Evolutionary conservation across 306 rosid genomes (phyloP).

Genomic region (Medicago arabica): DNA sequence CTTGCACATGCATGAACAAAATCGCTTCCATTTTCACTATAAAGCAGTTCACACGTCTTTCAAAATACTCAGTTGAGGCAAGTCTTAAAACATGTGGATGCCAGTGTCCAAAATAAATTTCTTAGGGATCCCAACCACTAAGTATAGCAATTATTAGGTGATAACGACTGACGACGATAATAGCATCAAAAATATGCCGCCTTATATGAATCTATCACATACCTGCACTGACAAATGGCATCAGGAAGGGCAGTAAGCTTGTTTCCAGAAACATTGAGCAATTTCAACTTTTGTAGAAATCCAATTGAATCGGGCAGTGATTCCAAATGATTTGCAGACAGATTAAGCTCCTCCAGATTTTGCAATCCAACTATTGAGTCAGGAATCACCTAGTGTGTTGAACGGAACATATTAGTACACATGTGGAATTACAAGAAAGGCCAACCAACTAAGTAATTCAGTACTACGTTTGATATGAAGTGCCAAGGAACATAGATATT

Average conservation of each 20-base stretch:
- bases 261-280: constrained; percentile 80
- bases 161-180: not conserved
- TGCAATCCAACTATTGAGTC: constrained; percentile 84
- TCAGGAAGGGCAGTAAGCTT: constrained; percentile 83
- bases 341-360: constrained; percentile 86
- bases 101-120: constrained; percentile 11
- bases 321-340: constrained; percentile 73
- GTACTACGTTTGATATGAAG: not conserved
- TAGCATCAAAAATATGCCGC: not conserved
- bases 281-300: constrained; percentile 70
- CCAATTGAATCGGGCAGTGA: constrained; percentile 89
- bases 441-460: constrained; percentile 4
- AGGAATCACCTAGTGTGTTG: constrained; percentile 69
- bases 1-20: not conserved
- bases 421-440: constrained; percentile 24
- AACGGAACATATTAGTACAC: constrained; percentile 28
- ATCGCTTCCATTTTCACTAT: constrained; percentile 12
- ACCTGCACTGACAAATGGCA: constrained; percentile 89
- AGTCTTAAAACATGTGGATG: not conserved
- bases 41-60: not conserved
- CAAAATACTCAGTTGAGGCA: constrained; percentile 20
- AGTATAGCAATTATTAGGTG: not conserved
- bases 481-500: constrained; percentile 10
- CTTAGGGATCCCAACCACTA: constrained; percentile 5
- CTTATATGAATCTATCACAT: constrained; percentile 16